Base-by-base conservation (phyloP, 768 basidiomycete species). In the Gloeopeniophorella convolvens region DNA sequence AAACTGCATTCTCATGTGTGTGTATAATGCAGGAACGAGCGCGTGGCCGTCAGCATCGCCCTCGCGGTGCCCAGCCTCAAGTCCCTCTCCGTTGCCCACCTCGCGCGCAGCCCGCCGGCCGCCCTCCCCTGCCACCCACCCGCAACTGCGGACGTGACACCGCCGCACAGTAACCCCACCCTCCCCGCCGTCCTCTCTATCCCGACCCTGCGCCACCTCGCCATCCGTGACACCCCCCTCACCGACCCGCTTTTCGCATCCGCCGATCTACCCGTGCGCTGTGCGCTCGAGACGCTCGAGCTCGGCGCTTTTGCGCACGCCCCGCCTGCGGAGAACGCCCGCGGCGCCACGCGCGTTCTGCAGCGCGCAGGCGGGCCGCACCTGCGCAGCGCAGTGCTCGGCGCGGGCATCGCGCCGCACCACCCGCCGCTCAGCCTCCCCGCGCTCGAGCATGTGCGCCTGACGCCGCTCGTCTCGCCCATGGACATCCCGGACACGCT, bases 401-500 rank as follows among this genome's bases (percentile, higher is more conserved):
- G 36, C 28, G 42, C 52, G 15, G 55, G 44, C 16, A 33, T 56
- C 13, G 10, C 43, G n/a, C 5, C 18, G 16, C 4, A 2, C 51
- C 28, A 20, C 42, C 10, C 45, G 33, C 6, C 51, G 27, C n/a
- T 44, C 47, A 1, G 46, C 47, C 51, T 56, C 27, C 52, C 55
- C 3, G 2, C 11, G 3, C 42, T 56, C 20, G 50, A 47, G 13
- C 51, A 42, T 28, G 46, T 55, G 27, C 52, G 52, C 26, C 5
- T 56, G 41, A 56, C 55, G 18, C 55, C 55, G 16, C 35, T 56
- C 39, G 47, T 54, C 18, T 55, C 55, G 46, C 55, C 55, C 34
- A 28, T 37, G 26, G 32, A 41, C 4, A 40, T 56, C 2, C 55
- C 55, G 4, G 47, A 45, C 42, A 54, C 52, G 3, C 21, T 56